A percentile compares a stretch with the other conserved stretches of the same genome.
phyloP scores from a whole-genome alignment of 768 basidiomycete genomes.

The Suillus weaverae region DNA sequence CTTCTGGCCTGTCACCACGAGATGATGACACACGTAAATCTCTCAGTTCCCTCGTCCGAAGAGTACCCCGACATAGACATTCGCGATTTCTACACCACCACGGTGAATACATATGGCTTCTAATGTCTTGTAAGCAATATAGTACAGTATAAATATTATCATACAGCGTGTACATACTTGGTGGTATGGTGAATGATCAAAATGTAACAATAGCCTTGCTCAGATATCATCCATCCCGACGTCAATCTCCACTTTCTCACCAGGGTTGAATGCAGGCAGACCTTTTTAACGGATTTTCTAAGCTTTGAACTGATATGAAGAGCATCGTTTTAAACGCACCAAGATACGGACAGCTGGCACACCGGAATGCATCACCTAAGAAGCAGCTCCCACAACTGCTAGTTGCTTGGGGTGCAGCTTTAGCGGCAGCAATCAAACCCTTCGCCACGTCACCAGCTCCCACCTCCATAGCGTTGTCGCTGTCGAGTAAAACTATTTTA shows the following conservation, averaged over 20 bases:
- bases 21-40: background rate
- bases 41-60: background rate
- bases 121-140: background rate
- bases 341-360: conserved; percentile 92
- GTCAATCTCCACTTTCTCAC: conserved; percentile 94
- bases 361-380: conserved; percentile 96
- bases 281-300: conserved; percentile 49
- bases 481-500: conserved; percentile 68
- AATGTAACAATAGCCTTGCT: conserved; percentile 11
- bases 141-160: conserved; percentile 1
- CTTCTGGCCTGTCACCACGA: background rate
- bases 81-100: background rate
- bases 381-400: conserved; percentile 98
- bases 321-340: conserved; percentile 55
- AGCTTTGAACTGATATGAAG: conserved; percentile 11
- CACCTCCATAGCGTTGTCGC: conserved; percentile 55
- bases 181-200: background rate
- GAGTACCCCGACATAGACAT: background rate
- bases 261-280: conserved; percentile 96
- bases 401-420: conserved; percentile 80
- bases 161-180: conserved; percentile 2
- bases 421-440: conserved; percentile 63
- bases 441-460: conserved; percentile 62
- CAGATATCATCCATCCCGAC: conserved; percentile 88
- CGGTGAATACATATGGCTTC: background rate